Conservation (phyloP, 805 yeast species). For the Lipomyces mesembrius region DNA sequence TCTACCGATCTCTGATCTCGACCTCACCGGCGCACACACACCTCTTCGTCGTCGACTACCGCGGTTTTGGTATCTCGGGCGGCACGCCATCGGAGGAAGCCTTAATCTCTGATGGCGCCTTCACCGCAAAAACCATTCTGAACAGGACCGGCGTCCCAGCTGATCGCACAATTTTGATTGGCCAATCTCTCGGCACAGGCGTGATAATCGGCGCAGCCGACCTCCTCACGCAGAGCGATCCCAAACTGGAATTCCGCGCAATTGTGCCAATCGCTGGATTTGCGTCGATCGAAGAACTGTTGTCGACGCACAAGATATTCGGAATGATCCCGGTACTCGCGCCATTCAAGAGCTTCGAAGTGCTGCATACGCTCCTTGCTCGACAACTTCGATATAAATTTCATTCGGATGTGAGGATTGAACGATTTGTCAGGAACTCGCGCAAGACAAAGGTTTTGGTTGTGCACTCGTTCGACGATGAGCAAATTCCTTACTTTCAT, state of each 20-base stretch:
- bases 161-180: slow-evolving; percentile 17
- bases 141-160: slow-evolving; percentile 19
- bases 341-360: slow-evolving; percentile 10
- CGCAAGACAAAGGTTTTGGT: slow-evolving; percentile 19
- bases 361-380: slow-evolving; percentile 1
- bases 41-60: slow-evolving; percentile 30
- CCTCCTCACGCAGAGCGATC: slow-evolving; percentile 9
- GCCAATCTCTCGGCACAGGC: slow-evolving; percentile 36
- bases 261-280: slow-evolving; percentile 32
- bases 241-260: slow-evolving; percentile 16
- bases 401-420: slow-evolving; percentile 23
- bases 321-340: slow-evolving; percentile 26
- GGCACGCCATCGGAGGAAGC: slow-evolving; percentile 28
- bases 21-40: slow-evolving; percentile 32
- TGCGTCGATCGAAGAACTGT: slow-evolving; percentile 28
- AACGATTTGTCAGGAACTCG: slow-evolving; percentile 22
- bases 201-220: slow-evolving; percentile 32
- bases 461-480: slow-evolving; percentile 25
- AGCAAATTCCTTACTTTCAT: slow-evolving; percentile 26
- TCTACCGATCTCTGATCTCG: slow-evolving; percentile 26
- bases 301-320: slow-evolving; percentile 13
- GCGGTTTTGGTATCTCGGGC: slow-evolving; percentile 34
- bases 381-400: slow-evolving; percentile 17
- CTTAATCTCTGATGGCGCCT: slow-evolving; percentile 27
- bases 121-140: slow-evolving; percentile 11